Evolutionary conservation across 2,329 filamentous ascomycete genomes (phyloP), one percentile per base, ranked within the genome.

Genomic region (Epichloe sibirici): DNA sequence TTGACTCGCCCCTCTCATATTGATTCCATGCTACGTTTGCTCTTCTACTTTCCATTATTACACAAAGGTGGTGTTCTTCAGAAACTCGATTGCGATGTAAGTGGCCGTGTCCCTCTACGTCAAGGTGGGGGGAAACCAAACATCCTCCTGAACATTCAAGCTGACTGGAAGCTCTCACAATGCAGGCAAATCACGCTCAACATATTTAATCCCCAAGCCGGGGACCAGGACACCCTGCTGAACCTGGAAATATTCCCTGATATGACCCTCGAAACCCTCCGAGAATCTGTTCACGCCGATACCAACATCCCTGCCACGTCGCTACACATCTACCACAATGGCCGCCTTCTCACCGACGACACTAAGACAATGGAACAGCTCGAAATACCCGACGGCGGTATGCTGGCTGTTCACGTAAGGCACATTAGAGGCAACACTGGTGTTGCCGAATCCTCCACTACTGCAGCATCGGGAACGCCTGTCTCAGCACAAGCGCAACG

Each of bases 281-380:
- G 95, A 69, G 86, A 84, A 65, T 87, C 89, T 64, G 86, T 98
- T 65, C 82, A 93, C 66, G 86, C 83, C 69, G 91, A 97, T 70
- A 85, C 85, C 48, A 75, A 75, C 61, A 83, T 95, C 60, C 81
- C 86, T 31, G 78, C 82, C 17, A 74, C 76, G 45, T 77, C 85
- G 46, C 90, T 96, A 68, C 83, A 89, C 64, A 83, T 97, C 65
- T 94, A 93, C 71, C 86, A 91, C 72, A 94, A 96, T 67, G 93
- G 91, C 58, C 80, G 82, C 58, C 79, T 90, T 43, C 81, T 98
- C 52, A 78, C 74, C 59, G 84, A 90, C 69, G 85, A 90, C 62
- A 70, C 78, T 54, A 86, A 90, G 67, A 95, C 90, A 3, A 79
- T 98, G 64, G 81, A 90, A 59, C 78, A 91, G 62, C 78, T 90